Base-by-base conservation (phyloP, 2,329 filamentous ascomycete genomes). In the Alternaria ventricosa region DNA sequence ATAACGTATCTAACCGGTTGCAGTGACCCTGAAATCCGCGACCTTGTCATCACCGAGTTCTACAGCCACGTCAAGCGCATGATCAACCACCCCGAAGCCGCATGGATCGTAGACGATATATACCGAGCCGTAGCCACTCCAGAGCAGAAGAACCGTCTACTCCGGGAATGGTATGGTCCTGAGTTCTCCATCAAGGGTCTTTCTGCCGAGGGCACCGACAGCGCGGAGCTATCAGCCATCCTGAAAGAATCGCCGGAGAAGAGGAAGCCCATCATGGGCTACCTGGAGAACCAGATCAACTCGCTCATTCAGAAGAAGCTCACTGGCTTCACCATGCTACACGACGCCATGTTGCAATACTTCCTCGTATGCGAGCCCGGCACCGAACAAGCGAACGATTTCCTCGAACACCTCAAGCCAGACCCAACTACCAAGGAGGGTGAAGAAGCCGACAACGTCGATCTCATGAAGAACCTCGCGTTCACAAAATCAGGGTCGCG, bases 281-380 rank as follows among this genome's bases (percentile, higher is more conserved):
- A 92, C 76, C 85, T 98, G 58, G 87, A 90, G 68, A 91, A 93
- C 70, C 88, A 97, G 82, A 96, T 97, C 84, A 97, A 97, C 81
- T 89, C 91, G 66, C 87, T 99, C 45, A 87, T 98, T 51, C 94
- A 99, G 82, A 99, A 99, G 87, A 96, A 96, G 82, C 90, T 96
- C 82, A 96, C 93, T 1, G 95, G 93, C 10, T 98, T 99, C 82
- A 98, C 95, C 3, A 96, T 99, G 87, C 88, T 99, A 20, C 96
- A 99, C 80, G 96, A 98, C 75, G 96, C 96, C 54, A 97, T 99
- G 94, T 85, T 97, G 63, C 95, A 99, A 79, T 99, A 97, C 81
- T 97, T 95, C 82, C 83, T 93, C 57, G 95, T 92, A 73, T 89
- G 90, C 50, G 90, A 91, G 68, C 84, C 88, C 5, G 94, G 91